Percentiles rank a stretch among this genome's conserved stretches.
Evolutionary conservation across 805 yeast species (phyloP).

Genomic region (Candida maesae): DNA sequence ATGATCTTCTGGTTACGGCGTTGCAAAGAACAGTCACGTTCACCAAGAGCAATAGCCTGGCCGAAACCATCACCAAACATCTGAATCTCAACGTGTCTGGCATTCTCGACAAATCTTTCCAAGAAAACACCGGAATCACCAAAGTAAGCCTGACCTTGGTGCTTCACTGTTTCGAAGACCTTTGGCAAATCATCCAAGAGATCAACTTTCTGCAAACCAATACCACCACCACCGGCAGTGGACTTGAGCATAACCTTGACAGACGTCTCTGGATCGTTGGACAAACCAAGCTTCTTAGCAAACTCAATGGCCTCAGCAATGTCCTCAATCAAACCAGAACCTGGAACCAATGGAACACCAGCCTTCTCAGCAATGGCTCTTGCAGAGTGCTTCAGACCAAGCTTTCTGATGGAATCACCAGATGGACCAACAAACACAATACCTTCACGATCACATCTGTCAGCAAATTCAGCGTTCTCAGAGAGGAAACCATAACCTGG

Average conservation of each 20-base stretch:
- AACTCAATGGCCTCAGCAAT: constrained; percentile 71
- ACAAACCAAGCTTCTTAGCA: constrained; percentile 60
- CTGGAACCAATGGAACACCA: constrained; percentile 97
- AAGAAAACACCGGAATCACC: constrained; percentile 95
- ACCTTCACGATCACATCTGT: constrained; percentile 76
- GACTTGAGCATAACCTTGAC: constrained; percentile 96
- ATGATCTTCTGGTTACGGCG: constrained; percentile 95
- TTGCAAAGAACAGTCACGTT: constrained; percentile 96
- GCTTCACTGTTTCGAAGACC: constrained; percentile 87
- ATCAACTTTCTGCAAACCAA: constrained; percentile 93
- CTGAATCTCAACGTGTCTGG: constrained; percentile 96
- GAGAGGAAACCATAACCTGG: constrained; percentile 98
- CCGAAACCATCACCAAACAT: constrained; percentile 96
- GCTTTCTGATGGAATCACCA: constrained; percentile 84
- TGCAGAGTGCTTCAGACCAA: constrained; percentile 96
- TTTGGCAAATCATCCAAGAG: constrained; percentile 73
- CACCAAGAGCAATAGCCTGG: constrained; percentile 89
- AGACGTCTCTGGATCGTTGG: constrained; percentile 33
- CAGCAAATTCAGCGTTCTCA: constrained; percentile 95
- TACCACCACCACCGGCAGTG: constrained; percentile 99
- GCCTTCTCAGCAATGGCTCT: constrained; percentile 89
- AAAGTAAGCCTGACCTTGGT: constrained; percentile 88
- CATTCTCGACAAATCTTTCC: constrained; percentile 91
- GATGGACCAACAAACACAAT: constrained; percentile 95
- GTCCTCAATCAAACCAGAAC: constrained; percentile 74